Evolutionary conservation across 78 protist genomes (phyloP).

Genomic region (Dictyostelium firmibasis): DNA sequence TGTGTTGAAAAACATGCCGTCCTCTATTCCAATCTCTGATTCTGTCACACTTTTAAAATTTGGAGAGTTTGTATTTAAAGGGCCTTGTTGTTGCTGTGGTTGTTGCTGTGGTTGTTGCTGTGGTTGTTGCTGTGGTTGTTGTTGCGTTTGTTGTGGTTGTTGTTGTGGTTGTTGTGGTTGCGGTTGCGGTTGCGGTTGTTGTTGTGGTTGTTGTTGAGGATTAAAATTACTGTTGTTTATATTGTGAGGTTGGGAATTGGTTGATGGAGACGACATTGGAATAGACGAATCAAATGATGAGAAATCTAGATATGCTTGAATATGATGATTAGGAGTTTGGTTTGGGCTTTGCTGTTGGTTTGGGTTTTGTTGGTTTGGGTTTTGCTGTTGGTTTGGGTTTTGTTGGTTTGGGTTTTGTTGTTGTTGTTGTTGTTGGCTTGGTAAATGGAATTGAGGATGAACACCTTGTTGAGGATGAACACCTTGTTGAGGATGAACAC

Average conservation of each 20-base stretch:
- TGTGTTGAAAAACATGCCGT: slow-evolving; percentile 6
- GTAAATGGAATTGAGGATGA: background rate
- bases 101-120: no score
- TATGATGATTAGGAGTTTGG: background rate
- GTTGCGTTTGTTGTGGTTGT: no score
- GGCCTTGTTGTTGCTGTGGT: background rate
- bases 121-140: no score
- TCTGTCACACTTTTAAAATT: background rate
- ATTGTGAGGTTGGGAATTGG: background rate
- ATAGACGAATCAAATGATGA: background rate
- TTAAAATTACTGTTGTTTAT: background rate
- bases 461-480: background rate
- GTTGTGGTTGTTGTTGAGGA: background rate
- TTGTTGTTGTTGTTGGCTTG: background rate
- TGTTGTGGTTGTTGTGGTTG: no score
- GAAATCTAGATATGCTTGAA: background rate
- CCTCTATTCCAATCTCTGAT: background rate
- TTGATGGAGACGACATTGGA: slow-evolving; percentile 3
- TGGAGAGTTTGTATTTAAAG: slow-evolving; percentile 8
- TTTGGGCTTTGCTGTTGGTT: background rate
- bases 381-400: background rate
- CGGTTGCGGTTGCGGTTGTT: no score
- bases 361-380: background rate
- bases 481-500: background rate
- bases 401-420: background rate